phyloP scores from a whole-genome alignment of 2,329 filamentous ascomycete genomes.

The Xylaria sp. region DNA sequence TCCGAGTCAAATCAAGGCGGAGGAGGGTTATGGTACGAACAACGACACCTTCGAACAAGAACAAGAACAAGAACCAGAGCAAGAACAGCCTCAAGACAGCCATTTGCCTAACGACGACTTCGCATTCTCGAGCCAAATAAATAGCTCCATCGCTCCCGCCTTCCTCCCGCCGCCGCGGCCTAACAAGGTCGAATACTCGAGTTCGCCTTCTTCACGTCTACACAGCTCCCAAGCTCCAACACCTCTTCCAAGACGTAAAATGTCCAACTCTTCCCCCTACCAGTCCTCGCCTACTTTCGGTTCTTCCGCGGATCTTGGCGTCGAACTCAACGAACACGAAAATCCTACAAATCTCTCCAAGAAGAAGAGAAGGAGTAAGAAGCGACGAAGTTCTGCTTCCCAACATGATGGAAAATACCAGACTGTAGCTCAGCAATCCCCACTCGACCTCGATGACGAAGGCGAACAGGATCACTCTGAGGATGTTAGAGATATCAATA shows the following conservation, averaged over 20 bases:
- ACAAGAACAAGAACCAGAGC: neutral
- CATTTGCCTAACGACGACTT: slow-evolving; percentile 2
- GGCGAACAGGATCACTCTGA: slow-evolving; percentile 1
- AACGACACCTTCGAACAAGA: neutral
- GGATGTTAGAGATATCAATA: neutral
- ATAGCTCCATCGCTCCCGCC: slow-evolving; percentile 7
- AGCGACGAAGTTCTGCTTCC: slow-evolving; percentile 32
- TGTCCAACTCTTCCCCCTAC: slow-evolving; percentile 9
- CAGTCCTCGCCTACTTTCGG: neutral
- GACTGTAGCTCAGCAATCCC: neutral
- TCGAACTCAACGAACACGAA: neutral
- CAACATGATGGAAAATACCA: slow-evolving; percentile 3
- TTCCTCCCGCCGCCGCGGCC: neutral
- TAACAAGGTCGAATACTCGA: neutral
- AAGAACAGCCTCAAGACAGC: neutral
- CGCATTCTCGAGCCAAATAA: slow-evolving; percentile 23
- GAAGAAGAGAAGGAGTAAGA: slow-evolving; percentile 44
- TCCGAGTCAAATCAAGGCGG: slow-evolving; percentile 15
- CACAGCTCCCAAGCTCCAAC: neutral
- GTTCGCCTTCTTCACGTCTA: slow-evolving; percentile 9
- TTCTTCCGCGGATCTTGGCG: neutral
- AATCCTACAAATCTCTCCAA: slow-evolving; percentile 20
- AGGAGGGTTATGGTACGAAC: neutral
- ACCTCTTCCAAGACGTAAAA: slow-evolving; percentile 5
- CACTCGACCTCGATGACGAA: slow-evolving; percentile 3